Evolutionary conservation across 169 alveolate genomes (phyloP), one percentile per base, ranked within the genome.

Genomic region (Plasmodium vinckei): DNA sequence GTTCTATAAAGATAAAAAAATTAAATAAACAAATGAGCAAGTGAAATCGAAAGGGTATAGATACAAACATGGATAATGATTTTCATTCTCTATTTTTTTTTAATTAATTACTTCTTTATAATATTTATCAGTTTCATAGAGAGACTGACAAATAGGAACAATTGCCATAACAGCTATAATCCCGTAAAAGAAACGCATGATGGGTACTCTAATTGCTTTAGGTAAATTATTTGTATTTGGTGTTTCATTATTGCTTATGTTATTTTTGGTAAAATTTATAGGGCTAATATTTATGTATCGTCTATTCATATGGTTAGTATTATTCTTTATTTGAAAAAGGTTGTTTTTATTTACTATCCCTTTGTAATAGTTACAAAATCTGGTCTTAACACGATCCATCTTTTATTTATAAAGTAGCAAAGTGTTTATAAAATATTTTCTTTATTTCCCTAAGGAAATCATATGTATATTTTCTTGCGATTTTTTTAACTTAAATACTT

Each of bases 91-190:
- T 6, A 10, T 21, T 21, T 21, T n/a, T 49, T 15, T 12, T 61
- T 68, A n/a, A 12, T 27, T 12, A 13, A 23, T 70, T 69, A 84
- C 91, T 73, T 84, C 91, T 19, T 59, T 56, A 53, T 84, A 84
- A 39, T 84, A 84, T 51, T 84, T 84, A 39, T 84, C 63, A 15
- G 91, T 84, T 61, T 84, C 91, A 57, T 84, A 84, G 12, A 84
- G 86, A 2, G 91, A 68, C 87, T 84, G 91, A 25, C 72, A 47
- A 56, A 84, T 84, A 3, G 91, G 91, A 64, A 84, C 71, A 69
- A n/a, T 44, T 5, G 91, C 82, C 91, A 84, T 84, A 7, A 84
- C 25, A 53, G 60, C 19, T 19, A 84, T 84, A 17, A 57, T 12
- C 15, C 91, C 91, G 10, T 84, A 84, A 39, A 84, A 69, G 51